These are phyloP conservation scores for Globisporangium acanthophoron DNA, from an alignment of 352 stramenopile species.

Conservation along the genomic window DNA sequence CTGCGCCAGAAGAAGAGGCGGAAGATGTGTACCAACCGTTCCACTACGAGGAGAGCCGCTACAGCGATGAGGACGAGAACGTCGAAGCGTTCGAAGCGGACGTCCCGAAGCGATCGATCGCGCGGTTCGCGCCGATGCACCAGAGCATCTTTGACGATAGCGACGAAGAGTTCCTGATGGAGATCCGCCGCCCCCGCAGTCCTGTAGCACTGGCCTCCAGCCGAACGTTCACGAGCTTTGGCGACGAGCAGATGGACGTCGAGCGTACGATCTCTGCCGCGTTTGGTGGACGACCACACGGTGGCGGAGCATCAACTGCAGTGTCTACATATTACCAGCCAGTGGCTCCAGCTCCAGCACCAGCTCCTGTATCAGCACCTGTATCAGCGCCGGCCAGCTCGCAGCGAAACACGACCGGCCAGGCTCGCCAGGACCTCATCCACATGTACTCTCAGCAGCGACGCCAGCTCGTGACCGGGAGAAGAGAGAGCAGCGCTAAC, in stretches of 20 bases:
- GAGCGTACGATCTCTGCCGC: slow-evolving; percentile 14
- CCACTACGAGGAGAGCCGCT: not conserved
- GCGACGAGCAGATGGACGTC: slow-evolving; percentile 12
- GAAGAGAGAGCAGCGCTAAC: slow-evolving; percentile 1
- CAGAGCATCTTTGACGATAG: slow-evolving; percentile 14
- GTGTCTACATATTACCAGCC: slow-evolving; percentile 3
- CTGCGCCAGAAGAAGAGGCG: not conserved
- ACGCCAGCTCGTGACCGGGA: slow-evolving; percentile 5
- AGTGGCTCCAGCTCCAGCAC: not conserved
- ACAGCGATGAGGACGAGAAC: slow-evolving; percentile 1
- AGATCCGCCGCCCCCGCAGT: slow-evolving; percentile 8
- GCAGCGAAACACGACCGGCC: not conserved
- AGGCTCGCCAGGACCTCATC: not conserved
- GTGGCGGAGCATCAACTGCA: not conserved
- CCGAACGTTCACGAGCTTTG: slow-evolving; percentile 2
- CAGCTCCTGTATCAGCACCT: not conserved
- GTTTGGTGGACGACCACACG: slow-evolving; percentile 11
- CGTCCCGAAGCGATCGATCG: slow-evolving; percentile 7
- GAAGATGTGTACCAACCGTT: not conserved
- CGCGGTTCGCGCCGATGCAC: slow-evolving; percentile 1
- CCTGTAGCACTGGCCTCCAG: not conserved
- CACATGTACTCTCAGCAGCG: slow-evolving; percentile 7
- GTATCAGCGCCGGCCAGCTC: not conserved
- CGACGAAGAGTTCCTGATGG: slow-evolving; percentile 14
- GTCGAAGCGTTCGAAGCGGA: not conserved